Conservation (phyloP, 768 basidiomycete species). For the Mrakia frigida region DNA sequence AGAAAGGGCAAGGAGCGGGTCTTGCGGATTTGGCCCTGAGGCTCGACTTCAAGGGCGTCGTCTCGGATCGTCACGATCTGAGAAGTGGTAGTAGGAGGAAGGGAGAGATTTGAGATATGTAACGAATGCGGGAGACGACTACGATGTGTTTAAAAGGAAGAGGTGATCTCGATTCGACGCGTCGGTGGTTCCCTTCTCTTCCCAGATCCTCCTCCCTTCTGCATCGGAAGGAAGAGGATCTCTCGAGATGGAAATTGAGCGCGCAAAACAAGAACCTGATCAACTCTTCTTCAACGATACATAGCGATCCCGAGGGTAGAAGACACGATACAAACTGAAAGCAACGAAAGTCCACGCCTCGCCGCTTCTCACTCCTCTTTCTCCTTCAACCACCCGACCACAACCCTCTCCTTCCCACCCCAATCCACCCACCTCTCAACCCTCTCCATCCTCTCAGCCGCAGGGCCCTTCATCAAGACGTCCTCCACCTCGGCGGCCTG, state of each 20-base stretch:
- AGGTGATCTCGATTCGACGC: too few relatives aligned
- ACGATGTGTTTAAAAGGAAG: too few relatives aligned
- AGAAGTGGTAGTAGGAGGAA: not conserved
- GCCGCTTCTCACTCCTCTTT: not conserved
- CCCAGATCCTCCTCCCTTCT: too few relatives aligned
- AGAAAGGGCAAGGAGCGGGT: not conserved
- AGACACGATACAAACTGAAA: too few relatives aligned
- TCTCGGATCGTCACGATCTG: not conserved
- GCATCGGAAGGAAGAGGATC: too few relatives aligned
- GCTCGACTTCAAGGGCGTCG: not conserved
- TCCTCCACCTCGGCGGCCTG: constrained; percentile 2
- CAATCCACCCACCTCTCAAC: constrained; percentile 8
- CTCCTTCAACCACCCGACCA: constrained; percentile 9
- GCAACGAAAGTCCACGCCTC: too few relatives aligned
- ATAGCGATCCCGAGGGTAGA: too few relatives aligned
- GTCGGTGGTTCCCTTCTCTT: too few relatives aligned
- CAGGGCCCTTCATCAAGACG: not conserved
- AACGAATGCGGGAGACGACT: not conserved
- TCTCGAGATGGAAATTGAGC: too few relatives aligned
- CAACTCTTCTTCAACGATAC: too few relatives aligned
- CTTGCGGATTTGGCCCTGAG: not conserved
- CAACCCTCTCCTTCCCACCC: constrained; percentile 9
- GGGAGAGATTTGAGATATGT: not conserved
- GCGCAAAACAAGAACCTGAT: too few relatives aligned
- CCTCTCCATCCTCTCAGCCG: not conserved